phyloP scores from a whole-genome alignment of 352 stramenopile genomes.

The Sclerospora graminicola region DNA sequence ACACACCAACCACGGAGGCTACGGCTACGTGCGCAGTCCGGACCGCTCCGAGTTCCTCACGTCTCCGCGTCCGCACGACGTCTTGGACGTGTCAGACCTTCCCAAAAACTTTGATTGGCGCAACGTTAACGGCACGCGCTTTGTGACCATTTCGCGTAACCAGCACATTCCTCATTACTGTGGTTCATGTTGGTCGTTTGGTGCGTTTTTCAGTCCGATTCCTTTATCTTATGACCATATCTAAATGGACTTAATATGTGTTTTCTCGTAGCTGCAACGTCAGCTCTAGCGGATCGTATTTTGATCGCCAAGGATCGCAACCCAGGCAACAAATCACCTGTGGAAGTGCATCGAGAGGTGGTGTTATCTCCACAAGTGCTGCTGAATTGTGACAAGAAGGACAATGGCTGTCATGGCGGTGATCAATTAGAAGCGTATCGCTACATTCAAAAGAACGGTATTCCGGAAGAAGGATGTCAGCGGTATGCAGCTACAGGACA shows the following conservation, averaged over 20 bases:
- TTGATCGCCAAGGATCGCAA: slow-evolving; percentile 68
- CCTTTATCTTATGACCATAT: too few species aligned
- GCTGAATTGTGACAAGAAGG: slow-evolving; percentile 83
- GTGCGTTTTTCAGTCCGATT: slow-evolving; percentile 16
- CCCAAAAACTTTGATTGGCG: slow-evolving; percentile 93
- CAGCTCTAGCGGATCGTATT: slow-evolving; percentile 78
- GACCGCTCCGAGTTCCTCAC: slow-evolving; percentile 62
- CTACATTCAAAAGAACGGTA: slow-evolving; percentile 85
- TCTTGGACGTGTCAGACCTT: slow-evolving; percentile 54
- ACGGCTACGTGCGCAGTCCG: slow-evolving; percentile 59
- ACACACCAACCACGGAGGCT: slow-evolving; percentile 10
- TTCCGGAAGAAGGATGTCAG: slow-evolving; percentile 93
- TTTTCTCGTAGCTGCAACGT: slow-evolving; percentile 52
- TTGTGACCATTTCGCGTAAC: slow-evolving; percentile 76
- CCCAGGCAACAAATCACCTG: slow-evolving; percentile 27
- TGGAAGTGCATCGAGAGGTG: slow-evolving; percentile 69
- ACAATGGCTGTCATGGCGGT: slow-evolving; percentile 89
- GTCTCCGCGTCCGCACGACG: slow-evolving; percentile 52
- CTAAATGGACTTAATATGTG: too few species aligned
- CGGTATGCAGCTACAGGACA: slow-evolving; percentile 88
- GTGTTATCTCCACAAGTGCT: slow-evolving; percentile 80
- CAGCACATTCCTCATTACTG: slow-evolving; percentile 86
- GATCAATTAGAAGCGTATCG: slow-evolving; percentile 87
- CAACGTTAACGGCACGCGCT: slow-evolving; percentile 72
- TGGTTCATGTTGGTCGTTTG: slow-evolving; percentile 83